These are phyloP conservation scores for Suillus plorans DNA, from an alignment of 768 basidiomycete genomes.

Conservation along the genomic window DNA sequence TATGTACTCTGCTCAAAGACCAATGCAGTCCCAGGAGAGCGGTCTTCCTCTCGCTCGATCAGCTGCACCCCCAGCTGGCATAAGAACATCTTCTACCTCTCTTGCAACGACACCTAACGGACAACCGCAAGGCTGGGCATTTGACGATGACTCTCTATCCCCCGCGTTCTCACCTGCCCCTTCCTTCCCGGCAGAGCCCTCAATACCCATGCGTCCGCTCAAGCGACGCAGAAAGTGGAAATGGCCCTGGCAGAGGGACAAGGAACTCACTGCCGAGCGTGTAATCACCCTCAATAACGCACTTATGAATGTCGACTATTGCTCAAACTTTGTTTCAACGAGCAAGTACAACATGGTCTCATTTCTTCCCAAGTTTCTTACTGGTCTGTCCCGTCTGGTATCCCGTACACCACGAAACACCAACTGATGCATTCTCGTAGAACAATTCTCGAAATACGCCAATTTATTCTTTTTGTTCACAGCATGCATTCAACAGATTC, in stretches of 20 bases:
- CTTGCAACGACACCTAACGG: conserved; percentile 35
- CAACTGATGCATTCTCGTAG: conserved; percentile 40
- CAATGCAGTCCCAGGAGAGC: conserved; percentile 47
- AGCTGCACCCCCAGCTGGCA: conserved; percentile 63
- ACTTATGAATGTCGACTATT: conserved; percentile 61
- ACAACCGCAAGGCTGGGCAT: conserved; percentile 69
- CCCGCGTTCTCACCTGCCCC: conserved; percentile 42
- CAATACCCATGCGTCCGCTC: conserved; percentile 13
- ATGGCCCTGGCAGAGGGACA: conserved; percentile 83
- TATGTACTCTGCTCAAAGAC: conserved; percentile 13
- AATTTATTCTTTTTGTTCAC: conserved; percentile 99
- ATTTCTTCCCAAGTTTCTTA: conserved; percentile 91
- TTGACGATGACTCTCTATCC: conserved; percentile 63
- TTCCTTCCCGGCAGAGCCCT: conserved; percentile 35
- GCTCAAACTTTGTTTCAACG: conserved; percentile 85
- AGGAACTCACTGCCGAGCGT: conserved; percentile 68
- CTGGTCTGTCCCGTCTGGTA: conserved; percentile 54
- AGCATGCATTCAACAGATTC: conserved; percentile 95
- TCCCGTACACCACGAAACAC: background rate
- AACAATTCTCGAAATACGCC: conserved; percentile 98
- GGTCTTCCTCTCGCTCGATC: conserved; percentile 55
- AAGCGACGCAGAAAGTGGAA: conserved; percentile 48
- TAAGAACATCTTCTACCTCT: conserved; percentile 48
- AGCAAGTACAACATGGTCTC: conserved; percentile 91
- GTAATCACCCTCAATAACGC: conserved; percentile 82